These are phyloP conservation scores for Setomelanomma holmii DNA, from an alignment of 2,329 filamentous ascomycete species.

Conservation along the genomic window DNA sequence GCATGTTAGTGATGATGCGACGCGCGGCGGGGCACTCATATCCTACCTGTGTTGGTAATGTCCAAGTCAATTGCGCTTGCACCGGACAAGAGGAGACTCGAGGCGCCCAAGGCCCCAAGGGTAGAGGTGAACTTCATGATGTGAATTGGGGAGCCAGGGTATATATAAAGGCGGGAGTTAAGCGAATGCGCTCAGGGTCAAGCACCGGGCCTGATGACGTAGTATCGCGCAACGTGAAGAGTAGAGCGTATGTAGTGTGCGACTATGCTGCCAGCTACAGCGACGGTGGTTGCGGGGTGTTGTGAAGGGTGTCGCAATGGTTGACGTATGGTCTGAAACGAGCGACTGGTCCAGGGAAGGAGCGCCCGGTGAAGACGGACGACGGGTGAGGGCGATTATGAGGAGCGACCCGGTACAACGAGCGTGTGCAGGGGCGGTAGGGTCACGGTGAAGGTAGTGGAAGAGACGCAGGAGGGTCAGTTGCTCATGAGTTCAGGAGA, in stretches of 20 bases:
- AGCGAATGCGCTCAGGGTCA: slow-evolving; percentile 25
- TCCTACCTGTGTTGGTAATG: slow-evolving; percentile 38
- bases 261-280: neutral
- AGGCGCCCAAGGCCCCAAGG: slow-evolving; percentile 40
- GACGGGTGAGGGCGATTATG: slow-evolving; percentile 3
- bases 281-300: slow-evolving; percentile 7
- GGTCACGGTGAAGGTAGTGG: neutral
- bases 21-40: slow-evolving; percentile 9
- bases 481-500: slow-evolving; percentile 10
- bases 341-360: slow-evolving; percentile 32
- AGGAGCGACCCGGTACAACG: slow-evolving; percentile 11
- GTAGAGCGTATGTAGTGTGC: neutral
- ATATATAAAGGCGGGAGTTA: slow-evolving; percentile 7
- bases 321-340: slow-evolving; percentile 36
- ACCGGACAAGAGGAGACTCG: slow-evolving; percentile 39
- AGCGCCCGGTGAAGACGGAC: neutral
- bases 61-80: slow-evolving; percentile 43
- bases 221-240: slow-evolving; percentile 11
- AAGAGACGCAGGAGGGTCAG: slow-evolving; percentile 13
- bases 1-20: slow-evolving; percentile 19
- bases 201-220: slow-evolving; percentile 31
- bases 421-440: slow-evolving; percentile 9
- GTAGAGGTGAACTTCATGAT: slow-evolving; percentile 46
- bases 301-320: slow-evolving; percentile 16
- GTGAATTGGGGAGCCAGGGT: slow-evolving; percentile 16